A percentile compares a stretch with the other conserved stretches of the same genome.
These are phyloP conservation scores for Pulveroboletus frians DNA, from an alignment of 768 basidiomycete species.

Conservation along the genomic window DNA sequence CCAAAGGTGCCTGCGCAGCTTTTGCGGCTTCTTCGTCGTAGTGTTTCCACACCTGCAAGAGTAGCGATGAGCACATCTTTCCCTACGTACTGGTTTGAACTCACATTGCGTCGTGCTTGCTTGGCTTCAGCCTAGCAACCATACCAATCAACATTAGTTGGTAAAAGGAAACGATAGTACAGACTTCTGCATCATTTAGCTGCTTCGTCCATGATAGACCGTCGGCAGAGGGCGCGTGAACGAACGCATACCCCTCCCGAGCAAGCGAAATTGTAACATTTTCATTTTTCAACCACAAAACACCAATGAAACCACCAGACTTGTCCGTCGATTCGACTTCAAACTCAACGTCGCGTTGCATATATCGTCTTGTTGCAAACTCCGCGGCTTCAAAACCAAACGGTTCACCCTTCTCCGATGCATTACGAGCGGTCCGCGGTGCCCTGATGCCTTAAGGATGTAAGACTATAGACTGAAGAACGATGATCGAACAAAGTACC, in stretches of 20 bases:
- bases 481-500: slow-evolving; percentile 38
- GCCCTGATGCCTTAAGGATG: slow-evolving; percentile 70
- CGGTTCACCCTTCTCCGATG: slow-evolving; percentile 83
- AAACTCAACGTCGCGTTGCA: slow-evolving; percentile 95
- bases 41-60: slow-evolving; percentile 73
- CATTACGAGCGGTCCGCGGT: slow-evolving; percentile 76
- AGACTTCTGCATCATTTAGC: slow-evolving; percentile 78
- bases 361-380: slow-evolving; percentile 71
- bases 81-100: slow-evolving; percentile 21
- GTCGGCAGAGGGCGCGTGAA: slow-evolving; percentile 87
- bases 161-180: slow-evolving; percentile 10
- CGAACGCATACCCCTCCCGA: slow-evolving; percentile 80
- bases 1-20: slow-evolving; percentile 42
- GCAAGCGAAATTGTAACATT: slow-evolving; percentile 84
- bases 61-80: background rate
- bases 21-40: slow-evolving; percentile 72
- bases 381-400: slow-evolving; percentile 80
- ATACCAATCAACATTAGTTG: slow-evolving; percentile 1
- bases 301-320: slow-evolving; percentile 91
- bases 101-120: slow-evolving; percentile 66
- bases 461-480: slow-evolving; percentile 4
- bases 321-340: slow-evolving; percentile 89
- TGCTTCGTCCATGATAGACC: slow-evolving; percentile 72
- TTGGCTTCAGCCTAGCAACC: slow-evolving; percentile 73
- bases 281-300: slow-evolving; percentile 77